Conservation (phyloP, 306 rosid genomes). For the Sindora glabra region DNA sequence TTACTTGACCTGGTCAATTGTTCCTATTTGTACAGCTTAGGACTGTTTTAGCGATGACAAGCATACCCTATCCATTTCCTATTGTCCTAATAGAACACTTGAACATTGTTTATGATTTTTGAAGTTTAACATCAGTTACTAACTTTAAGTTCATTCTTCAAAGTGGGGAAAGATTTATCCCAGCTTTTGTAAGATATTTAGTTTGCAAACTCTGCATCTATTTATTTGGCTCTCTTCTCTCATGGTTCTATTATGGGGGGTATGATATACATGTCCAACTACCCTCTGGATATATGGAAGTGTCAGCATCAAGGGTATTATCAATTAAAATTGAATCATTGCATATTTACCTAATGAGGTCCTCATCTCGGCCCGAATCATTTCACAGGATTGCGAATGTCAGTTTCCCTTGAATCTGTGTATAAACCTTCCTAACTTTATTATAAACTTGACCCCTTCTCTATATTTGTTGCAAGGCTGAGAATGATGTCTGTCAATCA, state of each 20-base stretch:
- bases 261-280: background rate
- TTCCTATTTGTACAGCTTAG: conserved; percentile 73
- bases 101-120: conserved; percentile 19
- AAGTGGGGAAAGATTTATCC: conserved; percentile 21
- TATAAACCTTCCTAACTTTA: background rate
- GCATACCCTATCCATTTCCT: conserved; percentile 44
- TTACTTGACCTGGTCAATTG: conserved; percentile 36
- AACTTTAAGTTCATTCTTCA: conserved; percentile 23
- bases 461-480: conserved; percentile 40
- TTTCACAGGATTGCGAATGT: conserved; percentile 12
- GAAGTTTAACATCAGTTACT: conserved; percentile 25
- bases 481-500: conserved; percentile 23
- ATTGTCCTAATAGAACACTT: conserved; percentile 21
- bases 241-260: background rate
- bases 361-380: conserved; percentile 4
- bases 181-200: conserved; percentile 14
- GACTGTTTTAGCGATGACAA: conserved; percentile 62
- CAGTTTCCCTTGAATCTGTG: background rate
- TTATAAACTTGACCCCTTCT: background rate
- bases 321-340: background rate
- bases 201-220: background rate
- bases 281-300: background rate
- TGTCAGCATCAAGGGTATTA: conserved; percentile 1
- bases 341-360: background rate
- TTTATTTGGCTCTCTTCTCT: background rate